These are phyloP conservation scores for Amphicarpaea edgeworthii DNA, from an alignment of 306 rosid species.

Conservation along the genomic window DNA sequence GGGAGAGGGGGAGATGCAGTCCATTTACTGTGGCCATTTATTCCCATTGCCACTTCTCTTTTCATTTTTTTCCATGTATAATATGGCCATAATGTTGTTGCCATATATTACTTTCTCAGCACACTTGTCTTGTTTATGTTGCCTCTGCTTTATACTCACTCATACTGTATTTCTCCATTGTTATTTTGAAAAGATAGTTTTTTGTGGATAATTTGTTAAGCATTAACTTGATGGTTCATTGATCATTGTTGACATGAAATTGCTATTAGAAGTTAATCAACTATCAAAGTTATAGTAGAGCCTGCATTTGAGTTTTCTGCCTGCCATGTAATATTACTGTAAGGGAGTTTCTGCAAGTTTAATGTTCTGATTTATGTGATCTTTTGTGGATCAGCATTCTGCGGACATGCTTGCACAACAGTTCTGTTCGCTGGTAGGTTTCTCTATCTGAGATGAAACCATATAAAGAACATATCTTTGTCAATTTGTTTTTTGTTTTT, in stretches of 20 bases:
- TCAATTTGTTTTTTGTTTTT: background rate
- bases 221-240: constrained; percentile 30
- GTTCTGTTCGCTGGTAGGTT: constrained; percentile 75
- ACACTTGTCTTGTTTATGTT: constrained; percentile 13
- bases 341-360: constrained; percentile 38
- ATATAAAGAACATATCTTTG: constrained; percentile 5
- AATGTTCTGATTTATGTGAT: constrained; percentile 48
- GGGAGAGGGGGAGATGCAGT: no score
- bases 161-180: background rate
- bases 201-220: constrained; percentile 14
- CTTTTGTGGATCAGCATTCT: constrained; percentile 71
- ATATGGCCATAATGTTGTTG: constrained; percentile 24
- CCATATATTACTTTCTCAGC: constrained; percentile 4
- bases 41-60: background rate
- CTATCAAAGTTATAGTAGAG: constrained; percentile 18
- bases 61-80: no score
- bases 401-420: constrained; percentile 89
- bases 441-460: constrained; percentile 24
- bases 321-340: constrained; percentile 2
- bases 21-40: no score
- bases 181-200: constrained; percentile 5
- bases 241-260: constrained; percentile 21
- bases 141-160: constrained; percentile 1
- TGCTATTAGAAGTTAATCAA: constrained; percentile 17
- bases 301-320: constrained; percentile 24